Evolutionary conservation across 352 stramenopile genomes (phyloP), one percentile per base, ranked within the genome.

Genomic region (Pythium aphanidermatum): DNA sequence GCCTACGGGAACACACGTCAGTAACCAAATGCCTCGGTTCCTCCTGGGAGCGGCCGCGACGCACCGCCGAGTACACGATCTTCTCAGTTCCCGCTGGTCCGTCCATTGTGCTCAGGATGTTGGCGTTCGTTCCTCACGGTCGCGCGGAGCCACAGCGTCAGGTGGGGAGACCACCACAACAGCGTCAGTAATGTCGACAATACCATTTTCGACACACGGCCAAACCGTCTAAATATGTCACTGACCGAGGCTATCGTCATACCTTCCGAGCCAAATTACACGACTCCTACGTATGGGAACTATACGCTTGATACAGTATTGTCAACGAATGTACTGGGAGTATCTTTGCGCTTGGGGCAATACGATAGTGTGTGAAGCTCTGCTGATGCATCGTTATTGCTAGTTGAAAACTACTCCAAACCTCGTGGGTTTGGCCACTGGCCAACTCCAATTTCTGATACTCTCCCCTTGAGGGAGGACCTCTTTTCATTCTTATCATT

Each of bases 371-470:
- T 83, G 80, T 95, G 83, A 95, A 92, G 83, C 80, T 92, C 55
- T 92, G 83, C 83, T 92, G 83, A 95, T 91, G 78, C 80, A 82
- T 95, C 83, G 83, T 95, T 81, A 91, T 95, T 95, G 83, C 83
- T 95, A 95, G 80, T 95, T 95, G 83, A 92, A 95, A 95, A 95
- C 83, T 95, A 95, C 77, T 95, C 83, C 83, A 95, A 95, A 65
- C 76, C 77, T 66, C 63, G 83, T 95, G 80, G 71, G 74, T 77
- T 85, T 74, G 52, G 78, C 83, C 80, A 91, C 78, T 90, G 80
- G 80, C 83, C 78, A 65, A 67, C 71, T 79, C 79, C 83, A 95
- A 92, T 95, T 95, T 95, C 81, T 95, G 83, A 79, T 86, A 63
- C 39, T 78, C 77, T 84, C 67, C 78, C 75, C 45, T 56, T 83